Percentiles rank a stretch among this genome's conserved stretches.
phyloP scores from a whole-genome alignment of 352 stramenopile genomes.

The Phytophthora brassicae region DNA sequence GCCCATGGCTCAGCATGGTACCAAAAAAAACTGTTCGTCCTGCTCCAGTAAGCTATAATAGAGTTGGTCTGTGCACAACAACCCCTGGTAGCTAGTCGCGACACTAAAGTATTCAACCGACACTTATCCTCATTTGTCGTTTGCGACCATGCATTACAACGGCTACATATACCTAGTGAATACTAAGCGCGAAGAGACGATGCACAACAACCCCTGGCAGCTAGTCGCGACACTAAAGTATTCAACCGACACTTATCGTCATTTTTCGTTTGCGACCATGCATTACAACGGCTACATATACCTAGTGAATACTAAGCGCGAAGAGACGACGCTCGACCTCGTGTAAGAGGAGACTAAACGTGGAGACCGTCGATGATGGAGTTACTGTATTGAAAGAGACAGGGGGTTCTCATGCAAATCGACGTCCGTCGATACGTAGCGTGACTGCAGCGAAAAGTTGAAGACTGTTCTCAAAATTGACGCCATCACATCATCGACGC shows the following conservation, averaged over 20 bases:
- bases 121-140: too few relatives aligned
- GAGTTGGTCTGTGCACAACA: too few relatives aligned
- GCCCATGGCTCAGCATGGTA: too few relatives aligned
- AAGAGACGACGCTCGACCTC: background rate
- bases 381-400: background rate
- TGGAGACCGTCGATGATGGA: background rate
- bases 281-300: slow-evolving; percentile 9
- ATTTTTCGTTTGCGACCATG: too few relatives aligned
- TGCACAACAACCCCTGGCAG: too few relatives aligned
- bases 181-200: background rate
- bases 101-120: too few relatives aligned
- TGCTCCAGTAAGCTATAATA: too few relatives aligned
- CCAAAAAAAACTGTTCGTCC: too few relatives aligned
- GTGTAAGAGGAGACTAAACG: slow-evolving; percentile 2
- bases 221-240: too few relatives aligned
- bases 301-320: background rate
- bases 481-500: background rate
- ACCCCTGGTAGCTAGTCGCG: too few relatives aligned
- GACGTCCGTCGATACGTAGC: background rate
- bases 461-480: background rate
- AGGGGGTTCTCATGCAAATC: background rate
- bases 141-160: slow-evolving; percentile 9
- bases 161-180: slow-evolving; percentile 6
- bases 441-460: slow-evolving; percentile 1
- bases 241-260: too few relatives aligned